A percentile compares a stretch with the other conserved stretches of the same genome.
Evolutionary conservation across 805 yeast species (phyloP).

Genomic region (Tetrapisispora phaffii): DNA sequence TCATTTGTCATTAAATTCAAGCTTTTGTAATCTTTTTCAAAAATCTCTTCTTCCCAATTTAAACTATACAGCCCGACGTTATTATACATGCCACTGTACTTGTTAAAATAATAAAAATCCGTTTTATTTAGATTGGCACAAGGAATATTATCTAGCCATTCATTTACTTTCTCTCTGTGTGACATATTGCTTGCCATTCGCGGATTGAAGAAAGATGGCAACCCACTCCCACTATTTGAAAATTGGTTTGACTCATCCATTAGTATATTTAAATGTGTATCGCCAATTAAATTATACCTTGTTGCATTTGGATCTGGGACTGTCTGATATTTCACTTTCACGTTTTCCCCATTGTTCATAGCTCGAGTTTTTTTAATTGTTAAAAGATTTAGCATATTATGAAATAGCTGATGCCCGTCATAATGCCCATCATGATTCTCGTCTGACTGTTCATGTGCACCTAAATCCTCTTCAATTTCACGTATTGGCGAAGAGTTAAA

Average conservation of each 20-base stretch:
- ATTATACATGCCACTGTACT: conserved; percentile 11
- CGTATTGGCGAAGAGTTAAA: background rate
- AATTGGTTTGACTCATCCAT: background rate
- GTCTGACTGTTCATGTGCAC: background rate
- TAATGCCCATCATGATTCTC: background rate
- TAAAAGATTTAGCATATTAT: background rate
- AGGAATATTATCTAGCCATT: conserved; percentile 57
- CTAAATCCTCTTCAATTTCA: background rate
- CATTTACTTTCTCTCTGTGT: conserved; percentile 51
- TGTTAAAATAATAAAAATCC: conserved; percentile 9
- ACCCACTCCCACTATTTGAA: conserved; percentile 9
- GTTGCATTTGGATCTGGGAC: background rate
- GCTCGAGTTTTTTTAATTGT: background rate
- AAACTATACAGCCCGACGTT: conserved; percentile 11
- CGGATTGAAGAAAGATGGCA: conserved; percentile 51
- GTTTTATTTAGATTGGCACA: conserved; percentile 9
- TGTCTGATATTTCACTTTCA: background rate
- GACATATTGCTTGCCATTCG: conserved; percentile 55
- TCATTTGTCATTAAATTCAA: conserved; percentile 7
- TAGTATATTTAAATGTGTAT: background rate
- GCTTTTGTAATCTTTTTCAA: conserved; percentile 5
- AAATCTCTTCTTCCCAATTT: conserved; percentile 26
- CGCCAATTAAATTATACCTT: background rate
- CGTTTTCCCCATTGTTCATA: background rate
- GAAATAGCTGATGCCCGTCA: background rate